Base-by-base conservation (phyloP, 2,329 filamentous ascomycete species). In the Epichloe hybrida region DNA sequence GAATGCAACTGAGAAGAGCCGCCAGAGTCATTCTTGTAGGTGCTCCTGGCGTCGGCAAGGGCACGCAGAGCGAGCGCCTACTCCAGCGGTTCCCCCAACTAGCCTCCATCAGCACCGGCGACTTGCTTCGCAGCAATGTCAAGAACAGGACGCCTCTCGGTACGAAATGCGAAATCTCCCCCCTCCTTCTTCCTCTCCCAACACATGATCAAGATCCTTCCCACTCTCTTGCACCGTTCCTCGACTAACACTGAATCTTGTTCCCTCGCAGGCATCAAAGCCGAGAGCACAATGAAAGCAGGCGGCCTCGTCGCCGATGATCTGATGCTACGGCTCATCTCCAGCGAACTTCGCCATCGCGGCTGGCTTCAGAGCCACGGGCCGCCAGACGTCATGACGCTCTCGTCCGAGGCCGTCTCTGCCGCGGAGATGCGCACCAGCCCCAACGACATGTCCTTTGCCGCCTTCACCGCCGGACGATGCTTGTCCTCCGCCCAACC, bases 41-140 rank as follows among this genome's bases (percentile, higher is more conserved):
- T 60, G 90, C 91, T 49, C 93, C 93, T n/a, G 90, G 90, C 52
- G 93, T 95, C 52, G 93, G 93, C 55, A 98, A 98, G 69, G 93
- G 91, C 55, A 98, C 93, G 3, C 93, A 98, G 72, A 88, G 88
- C 48, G 87, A 95, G 67, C 82, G 93, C 54, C 75, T 98, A 55
- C 82, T 97, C 58, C 74, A 83, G 59, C 82, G 86, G 58, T 98
- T 93, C 64, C 88, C 3, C 3, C 86, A 96, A 63, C 75, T 98
- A 45, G 85, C 88, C 49, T 84, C 89, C 17, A 91, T 98, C 67
- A 95, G 88, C 69, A 95, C 93, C 4, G 93, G 93, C 54, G 91
- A 98, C 67, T 73, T 98, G 15, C 72, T 98, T 52, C 84, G 93
- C 55, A 82, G 88, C 64, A 95, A 97, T 83, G 91, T 98, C 62